phyloP scores from a whole-genome alignment of 495 filamentous ascomycete genomes.

The Daldinia grandis region DNA sequence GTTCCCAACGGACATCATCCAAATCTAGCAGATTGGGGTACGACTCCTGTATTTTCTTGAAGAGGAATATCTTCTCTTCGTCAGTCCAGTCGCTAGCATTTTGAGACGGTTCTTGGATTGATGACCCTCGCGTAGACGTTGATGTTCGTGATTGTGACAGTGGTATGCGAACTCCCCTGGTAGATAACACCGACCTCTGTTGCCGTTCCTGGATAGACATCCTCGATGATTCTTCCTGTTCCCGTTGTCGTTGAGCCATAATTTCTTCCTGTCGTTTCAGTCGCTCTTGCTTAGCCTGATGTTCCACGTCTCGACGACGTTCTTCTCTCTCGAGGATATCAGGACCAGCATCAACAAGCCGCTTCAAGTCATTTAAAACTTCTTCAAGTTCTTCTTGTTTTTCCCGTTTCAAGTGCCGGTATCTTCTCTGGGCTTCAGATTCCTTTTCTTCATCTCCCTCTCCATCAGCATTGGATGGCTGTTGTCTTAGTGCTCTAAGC shows the following conservation, averaged over 20 bases:
- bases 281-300: background rate
- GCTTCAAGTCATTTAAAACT: constrained; percentile 18
- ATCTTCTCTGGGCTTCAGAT: background rate
- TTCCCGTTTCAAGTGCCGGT: background rate
- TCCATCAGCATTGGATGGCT: background rate
- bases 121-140: constrained; percentile 1
- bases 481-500: constrained; percentile 10
- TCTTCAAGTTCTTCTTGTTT: constrained; percentile 33
- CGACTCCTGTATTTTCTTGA: constrained; percentile 40
- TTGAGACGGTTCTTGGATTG: background rate
- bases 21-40: constrained; percentile 37
- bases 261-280: constrained; percentile 28
- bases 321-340: constrained; percentile 23
- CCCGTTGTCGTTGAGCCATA: constrained; percentile 11
- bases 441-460: background rate
- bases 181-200: constrained; percentile 33
- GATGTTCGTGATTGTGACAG: constrained; percentile 25
- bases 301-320: constrained; percentile 13
- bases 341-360: constrained; percentile 9
- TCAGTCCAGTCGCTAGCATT: constrained; percentile 28
- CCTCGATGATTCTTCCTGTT: constrained; percentile 25
- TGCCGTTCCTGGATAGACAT: constrained; percentile 24
- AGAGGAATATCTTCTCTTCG: constrained; percentile 40
- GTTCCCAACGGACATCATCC: constrained; percentile 26
- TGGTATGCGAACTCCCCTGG: constrained; percentile 23